Conservation (phyloP, 2,329 filamentous ascomycete species). For the Pseudogymnoascus sp. region DNA sequence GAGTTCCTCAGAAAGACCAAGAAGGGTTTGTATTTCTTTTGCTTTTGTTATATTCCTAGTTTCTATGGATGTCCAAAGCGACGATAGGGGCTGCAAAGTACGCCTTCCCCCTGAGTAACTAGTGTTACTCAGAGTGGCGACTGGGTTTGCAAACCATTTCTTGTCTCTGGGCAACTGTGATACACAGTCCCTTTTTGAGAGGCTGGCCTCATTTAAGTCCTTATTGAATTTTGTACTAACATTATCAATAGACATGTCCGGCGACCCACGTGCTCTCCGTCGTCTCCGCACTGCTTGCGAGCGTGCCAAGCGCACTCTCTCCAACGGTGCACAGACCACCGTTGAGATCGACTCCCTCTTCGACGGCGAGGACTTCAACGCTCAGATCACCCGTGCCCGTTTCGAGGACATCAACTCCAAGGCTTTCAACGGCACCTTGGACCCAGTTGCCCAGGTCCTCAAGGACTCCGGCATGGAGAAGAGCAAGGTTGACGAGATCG, state of each 20-base stretch:
- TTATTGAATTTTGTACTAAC: not conserved
- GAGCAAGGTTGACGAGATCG: slow-evolving; percentile 91
- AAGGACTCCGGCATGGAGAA: slow-evolving; percentile 88
- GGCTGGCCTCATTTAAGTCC: no score
- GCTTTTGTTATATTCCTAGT: not conserved
- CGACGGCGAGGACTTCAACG: slow-evolving; percentile 95
- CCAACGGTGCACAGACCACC: slow-evolving; percentile 92
- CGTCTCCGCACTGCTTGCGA: slow-evolving; percentile 96
- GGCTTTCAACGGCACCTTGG: slow-evolving; percentile 85
- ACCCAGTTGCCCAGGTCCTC: slow-evolving; percentile 92
- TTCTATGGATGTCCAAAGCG: not conserved
- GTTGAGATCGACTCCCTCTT: slow-evolving; percentile 98
- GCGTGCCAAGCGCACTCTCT: slow-evolving; percentile 98
- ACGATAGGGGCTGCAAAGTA: not conserved
- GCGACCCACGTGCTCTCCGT: slow-evolving; percentile 85
- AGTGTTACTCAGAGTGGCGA: not conserved
- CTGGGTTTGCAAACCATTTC: not conserved
- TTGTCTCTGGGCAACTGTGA: not conserved
- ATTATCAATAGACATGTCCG: slow-evolving; percentile 46
- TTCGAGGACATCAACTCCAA: slow-evolving; percentile 98
- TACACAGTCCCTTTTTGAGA: not conserved
- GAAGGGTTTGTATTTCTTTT: slow-evolving; percentile 38
- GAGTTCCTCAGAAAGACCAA: slow-evolving; percentile 79
- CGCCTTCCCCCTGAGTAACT: not conserved
- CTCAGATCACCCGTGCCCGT: slow-evolving; percentile 94